Base-by-base conservation (phyloP, 1,284 basidiomycete genomes). In the Xerocomus nothofagi region DNA sequence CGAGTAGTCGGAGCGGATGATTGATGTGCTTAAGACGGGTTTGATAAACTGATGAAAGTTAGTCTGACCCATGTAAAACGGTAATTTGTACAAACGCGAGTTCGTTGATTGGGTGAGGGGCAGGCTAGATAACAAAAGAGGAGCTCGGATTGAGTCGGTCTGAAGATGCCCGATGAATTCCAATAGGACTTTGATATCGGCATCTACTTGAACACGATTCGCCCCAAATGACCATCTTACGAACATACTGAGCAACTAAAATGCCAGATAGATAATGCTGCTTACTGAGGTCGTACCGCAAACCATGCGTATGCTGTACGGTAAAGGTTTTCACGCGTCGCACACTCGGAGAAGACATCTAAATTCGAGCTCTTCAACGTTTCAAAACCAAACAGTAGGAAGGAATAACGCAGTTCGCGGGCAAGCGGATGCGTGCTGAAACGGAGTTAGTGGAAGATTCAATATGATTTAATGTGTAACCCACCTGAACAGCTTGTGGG, bases 301-400 rank as follows among this genome's bases (percentile, higher is more conserved):
- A 99, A 99, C 97, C 97, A 99, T 4, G 84, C 82, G 57, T 93
- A 91, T 1, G 91, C 93, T 1, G 87, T 80, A 10, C 74, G 71
- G 68, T 93, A 98, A 11, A 99, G 73, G 42, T 77, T 78, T 56
- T 91, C 81, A 40, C 97, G 81, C 47, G 95, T 73, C 21, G 81
- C 70, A 56, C 84, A 78, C 70, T 99, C 96, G 51, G 93, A 88
- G 50, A 84, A 82, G 0, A 84, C 77, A 66, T 99, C 97, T 58
- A 98, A 75, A 53, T 86, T 81, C 26, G 91, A 95, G 55, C 91
- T 92, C 61, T 91, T 90, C 32, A 99, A 71, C 2, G 93, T 82
- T 66, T 97, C 93, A 65, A 99, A 94, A 0, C 92, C 95, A 63
- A 99, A 97, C 3, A 95, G 74, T 9, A 98, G 74, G 61, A 99